These are phyloP conservation scores for Chytridium lagenaria DNA, from an alignment of 371 early-diverging fungal species.

Conservation along the genomic window DNA sequence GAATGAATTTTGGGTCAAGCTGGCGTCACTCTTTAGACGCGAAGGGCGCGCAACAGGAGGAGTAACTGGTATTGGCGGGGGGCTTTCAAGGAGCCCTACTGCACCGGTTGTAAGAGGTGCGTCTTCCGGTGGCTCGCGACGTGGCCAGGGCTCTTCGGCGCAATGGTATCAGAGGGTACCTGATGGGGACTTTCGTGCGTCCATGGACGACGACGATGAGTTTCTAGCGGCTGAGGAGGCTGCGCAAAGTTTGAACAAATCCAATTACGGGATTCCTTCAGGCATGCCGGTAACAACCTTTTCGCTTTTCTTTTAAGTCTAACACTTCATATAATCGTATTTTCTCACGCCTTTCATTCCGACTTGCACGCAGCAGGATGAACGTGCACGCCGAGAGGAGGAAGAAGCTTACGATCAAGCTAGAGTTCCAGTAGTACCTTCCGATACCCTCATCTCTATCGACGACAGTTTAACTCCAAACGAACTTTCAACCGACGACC, in stretches of 20 bases:
- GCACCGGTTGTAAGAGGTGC: not conserved
- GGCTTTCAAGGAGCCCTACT: not conserved
- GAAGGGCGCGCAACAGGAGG: constrained; percentile 2
- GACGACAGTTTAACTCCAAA: not conserved
- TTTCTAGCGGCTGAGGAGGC: constrained; percentile 6
- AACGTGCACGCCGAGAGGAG: not conserved
- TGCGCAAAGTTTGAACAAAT: not conserved
- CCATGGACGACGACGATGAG: not conserved
- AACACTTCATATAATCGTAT: not conserved
- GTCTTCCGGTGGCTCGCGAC: not conserved
- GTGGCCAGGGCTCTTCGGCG: not conserved
- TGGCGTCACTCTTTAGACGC: not conserved
- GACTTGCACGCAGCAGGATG: not conserved
- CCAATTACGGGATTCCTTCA: not conserved
- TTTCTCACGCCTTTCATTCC: not conserved
- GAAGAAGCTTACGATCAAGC: constrained; percentile 14
- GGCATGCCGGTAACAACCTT: not conserved
- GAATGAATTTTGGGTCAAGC: constrained; percentile 4
- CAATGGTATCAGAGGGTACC: constrained; percentile 10
- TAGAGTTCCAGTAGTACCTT: not conserved
- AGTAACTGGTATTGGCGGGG: not conserved
- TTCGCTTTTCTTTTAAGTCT: not conserved
- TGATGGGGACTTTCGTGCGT: not conserved
- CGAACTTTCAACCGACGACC: not conserved
- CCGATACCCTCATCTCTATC: constrained; percentile 4